Evolutionary conservation across 768 basidiomycete species (phyloP).

Genomic region (Lentinus brumalis): DNA sequence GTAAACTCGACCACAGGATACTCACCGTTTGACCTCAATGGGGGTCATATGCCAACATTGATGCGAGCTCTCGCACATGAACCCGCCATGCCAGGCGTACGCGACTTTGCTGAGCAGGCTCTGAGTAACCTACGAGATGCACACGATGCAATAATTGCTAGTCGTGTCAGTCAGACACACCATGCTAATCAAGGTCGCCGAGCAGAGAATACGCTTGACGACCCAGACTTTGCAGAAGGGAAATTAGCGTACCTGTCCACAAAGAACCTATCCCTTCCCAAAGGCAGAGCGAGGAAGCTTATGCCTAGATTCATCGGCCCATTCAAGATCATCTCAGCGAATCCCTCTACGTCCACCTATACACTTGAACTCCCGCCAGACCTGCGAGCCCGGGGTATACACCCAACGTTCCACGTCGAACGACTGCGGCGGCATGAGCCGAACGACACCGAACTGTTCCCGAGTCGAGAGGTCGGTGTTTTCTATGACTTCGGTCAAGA

Average conservation of each 20-base stretch:
- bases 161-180: slow-evolving; percentile 32
- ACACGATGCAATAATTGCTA: slow-evolving; percentile 41
- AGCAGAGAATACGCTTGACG: no score
- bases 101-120: slow-evolving; percentile 28
- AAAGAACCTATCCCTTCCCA: slow-evolving; percentile 37
- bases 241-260: slow-evolving; percentile 40
- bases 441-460: no score
- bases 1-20: slow-evolving; percentile 35
- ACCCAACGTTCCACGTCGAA: not conserved
- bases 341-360: slow-evolving; percentile 31
- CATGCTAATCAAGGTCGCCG: slow-evolving; percentile 30
- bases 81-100: slow-evolving; percentile 23
- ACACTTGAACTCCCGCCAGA: slow-evolving; percentile 33
- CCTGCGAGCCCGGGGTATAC: slow-evolving; percentile 20
- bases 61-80: not conserved
- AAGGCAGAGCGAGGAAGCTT: slow-evolving; percentile 37
- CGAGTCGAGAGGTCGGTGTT: no score
- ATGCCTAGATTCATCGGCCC: slow-evolving; percentile 43
- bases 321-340: slow-evolving; percentile 28
- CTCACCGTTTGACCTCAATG: slow-evolving; percentile 35
- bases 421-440: no score
- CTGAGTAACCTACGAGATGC: slow-evolving; percentile 29
- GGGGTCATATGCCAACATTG: slow-evolving; percentile 20
- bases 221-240: slow-evolving; percentile 27
- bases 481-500: no score